Percentiles rank a stretch among this genome's conserved stretches.
Conservation (phyloP, 768 basidiomycete species). For the Podaxis mareebaensis region DNA sequence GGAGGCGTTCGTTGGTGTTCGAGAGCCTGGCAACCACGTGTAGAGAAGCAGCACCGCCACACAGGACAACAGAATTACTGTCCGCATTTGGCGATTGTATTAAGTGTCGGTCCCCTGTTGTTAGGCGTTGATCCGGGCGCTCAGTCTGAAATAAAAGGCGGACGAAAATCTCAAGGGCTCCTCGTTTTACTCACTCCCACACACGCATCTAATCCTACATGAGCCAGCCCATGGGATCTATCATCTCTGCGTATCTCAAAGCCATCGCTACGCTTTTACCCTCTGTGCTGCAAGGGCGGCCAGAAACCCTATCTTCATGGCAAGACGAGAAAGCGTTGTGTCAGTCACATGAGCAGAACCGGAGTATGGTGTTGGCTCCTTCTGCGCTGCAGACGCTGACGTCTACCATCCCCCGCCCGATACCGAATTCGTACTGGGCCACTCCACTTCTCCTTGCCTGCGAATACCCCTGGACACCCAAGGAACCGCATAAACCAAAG, state of each 20-base stretch:
- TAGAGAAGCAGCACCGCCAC: slow-evolving; percentile 2
- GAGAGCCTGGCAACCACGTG: slow-evolving; percentile 10
- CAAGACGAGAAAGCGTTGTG: slow-evolving; percentile 1
- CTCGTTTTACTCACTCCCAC: not conserved
- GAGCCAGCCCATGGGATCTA: slow-evolving; percentile 4
- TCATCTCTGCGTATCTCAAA: slow-evolving; percentile 3
- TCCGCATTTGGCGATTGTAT: not conserved
- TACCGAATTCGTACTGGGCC: slow-evolving; percentile 88
- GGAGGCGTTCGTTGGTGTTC: not conserved
- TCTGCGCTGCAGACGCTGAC: slow-evolving; percentile 15
- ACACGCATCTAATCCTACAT: not conserved
- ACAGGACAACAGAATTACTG: not conserved
- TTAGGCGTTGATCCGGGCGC: not conserved
- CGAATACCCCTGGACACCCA: slow-evolving; percentile 79
- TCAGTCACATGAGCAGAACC: not conserved
- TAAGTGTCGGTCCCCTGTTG: not conserved
- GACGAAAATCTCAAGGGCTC: not conserved
- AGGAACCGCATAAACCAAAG: slow-evolving; percentile 58
- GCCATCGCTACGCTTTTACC: not conserved
- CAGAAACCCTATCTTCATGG: not conserved
- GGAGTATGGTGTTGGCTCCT: not conserved
- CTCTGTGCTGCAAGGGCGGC: not conserved
- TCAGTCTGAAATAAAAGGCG: slow-evolving; percentile 5
- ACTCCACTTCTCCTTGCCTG: slow-evolving; percentile 71
- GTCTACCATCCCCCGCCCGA: slow-evolving; percentile 46